Evolutionary conservation across 164 flowering plant species (phyloP).

Genomic region (Dillenia turbinata): DNA sequence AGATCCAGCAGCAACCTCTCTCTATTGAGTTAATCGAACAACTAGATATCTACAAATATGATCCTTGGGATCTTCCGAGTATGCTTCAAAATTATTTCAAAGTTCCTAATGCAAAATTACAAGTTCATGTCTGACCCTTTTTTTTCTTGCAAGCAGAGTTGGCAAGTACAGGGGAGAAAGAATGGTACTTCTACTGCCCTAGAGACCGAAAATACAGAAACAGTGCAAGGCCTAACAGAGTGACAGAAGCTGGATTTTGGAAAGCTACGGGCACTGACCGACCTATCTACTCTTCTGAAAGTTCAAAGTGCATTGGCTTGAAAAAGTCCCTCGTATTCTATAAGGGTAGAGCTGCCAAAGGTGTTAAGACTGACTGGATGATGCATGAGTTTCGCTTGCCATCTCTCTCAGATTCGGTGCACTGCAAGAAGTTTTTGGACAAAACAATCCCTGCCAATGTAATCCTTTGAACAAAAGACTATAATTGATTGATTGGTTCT

Average conservation of each 20-base stretch:
- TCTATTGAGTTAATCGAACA: constrained; percentile 71
- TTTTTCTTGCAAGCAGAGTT: constrained; percentile 36
- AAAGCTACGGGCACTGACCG: constrained; percentile 97
- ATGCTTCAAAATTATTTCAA: not conserved
- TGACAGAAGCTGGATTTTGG: constrained; percentile 95
- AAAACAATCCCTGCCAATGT: constrained; percentile 63
- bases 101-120: not conserved
- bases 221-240: constrained; percentile 88
- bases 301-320: constrained; percentile 81
- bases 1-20: constrained; percentile 59
- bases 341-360: constrained; percentile 94
- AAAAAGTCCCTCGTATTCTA: constrained; percentile 97
- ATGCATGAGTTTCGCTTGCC: constrained; percentile 98
- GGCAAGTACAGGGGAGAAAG: constrained; percentile 83
- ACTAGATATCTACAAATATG: constrained; percentile 71
- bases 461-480: constrained; percentile 5
- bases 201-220: constrained; percentile 92
- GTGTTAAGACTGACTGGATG: constrained; percentile 98
- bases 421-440: constrained; percentile 46
- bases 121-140: constrained; percentile 2
- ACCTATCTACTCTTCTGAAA: constrained; percentile 84
- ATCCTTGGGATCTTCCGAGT: constrained; percentile 91
- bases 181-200: constrained; percentile 97
- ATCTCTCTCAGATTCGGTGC: constrained; percentile 40
- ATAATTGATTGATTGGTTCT: not conserved